Evolutionary conservation across 495 filamentous ascomycete genomes (phyloP).

Genomic region (Aspergillus olivimuriae): DNA sequence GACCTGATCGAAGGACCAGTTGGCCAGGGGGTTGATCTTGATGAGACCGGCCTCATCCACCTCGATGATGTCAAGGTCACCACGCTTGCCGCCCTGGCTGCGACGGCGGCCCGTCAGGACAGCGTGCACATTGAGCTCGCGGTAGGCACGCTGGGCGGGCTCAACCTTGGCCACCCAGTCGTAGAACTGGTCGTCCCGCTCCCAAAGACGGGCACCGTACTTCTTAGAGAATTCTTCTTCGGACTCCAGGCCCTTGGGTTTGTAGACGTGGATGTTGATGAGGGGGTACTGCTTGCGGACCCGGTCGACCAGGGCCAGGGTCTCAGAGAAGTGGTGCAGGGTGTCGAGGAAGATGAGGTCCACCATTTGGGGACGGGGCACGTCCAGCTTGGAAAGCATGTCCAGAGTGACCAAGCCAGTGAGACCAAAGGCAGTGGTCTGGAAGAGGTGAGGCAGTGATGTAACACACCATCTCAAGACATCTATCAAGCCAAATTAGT

Average conservation of each 20-base stretch:
- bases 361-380: conserved; percentile 59
- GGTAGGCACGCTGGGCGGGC: conserved; percentile 87
- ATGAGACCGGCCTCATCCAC: conserved; percentile 86
- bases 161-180: conserved; percentile 98
- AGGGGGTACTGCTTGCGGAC: conserved; percentile 71
- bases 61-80: conserved; percentile 82
- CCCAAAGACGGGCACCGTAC: conserved; percentile 82
- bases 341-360: conserved; percentile 97
- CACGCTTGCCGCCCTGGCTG: conserved; percentile 90
- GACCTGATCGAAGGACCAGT: conserved; percentile 90
- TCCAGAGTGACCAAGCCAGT: conserved; percentile 92
- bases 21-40: conserved; percentile 98
- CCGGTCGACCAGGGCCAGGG: conserved; percentile 71
- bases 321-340: conserved; percentile 91
- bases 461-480: conserved; percentile 88
- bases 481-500: conserved; percentile 45
- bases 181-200: conserved; percentile 79
- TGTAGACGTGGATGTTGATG: conserved; percentile 79
- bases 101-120: conserved; percentile 90
- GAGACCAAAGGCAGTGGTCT: conserved; percentile 95
- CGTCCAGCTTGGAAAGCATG: conserved; percentile 83
- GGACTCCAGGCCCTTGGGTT: conserved; percentile 65
- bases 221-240: conserved; percentile 69
- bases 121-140: conserved; percentile 80
- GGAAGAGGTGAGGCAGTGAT: conserved; percentile 84